These are phyloP conservation scores for Cladosporium sp. DNA, from an alignment of 2,329 filamentous ascomycete species.

Conservation along the genomic window DNA sequence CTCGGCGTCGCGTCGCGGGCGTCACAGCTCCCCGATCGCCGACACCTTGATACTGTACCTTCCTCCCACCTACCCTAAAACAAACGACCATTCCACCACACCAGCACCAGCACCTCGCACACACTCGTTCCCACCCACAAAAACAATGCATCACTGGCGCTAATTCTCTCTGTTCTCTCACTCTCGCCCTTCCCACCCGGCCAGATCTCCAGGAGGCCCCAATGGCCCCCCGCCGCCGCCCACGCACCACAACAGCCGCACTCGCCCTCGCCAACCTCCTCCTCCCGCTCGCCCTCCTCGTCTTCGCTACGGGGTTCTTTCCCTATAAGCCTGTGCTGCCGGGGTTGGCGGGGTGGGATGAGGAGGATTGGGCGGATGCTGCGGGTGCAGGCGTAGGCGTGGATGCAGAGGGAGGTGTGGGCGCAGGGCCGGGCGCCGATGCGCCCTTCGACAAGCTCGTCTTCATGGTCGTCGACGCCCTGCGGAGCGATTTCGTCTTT, in stretches of 20 bases:
- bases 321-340: conserved; percentile 93
- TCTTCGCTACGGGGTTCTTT: conserved; percentile 90
- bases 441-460: conserved; percentile 76
- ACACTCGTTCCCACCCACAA: too few species aligned
- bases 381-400: background rate
- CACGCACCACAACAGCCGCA: conserved; percentile 39
- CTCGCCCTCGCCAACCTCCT: conserved; percentile 62
- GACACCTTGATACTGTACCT: too few species aligned
- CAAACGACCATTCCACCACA: too few species aligned
- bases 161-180: too few species aligned
- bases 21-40: too few species aligned
- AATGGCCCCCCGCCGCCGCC: conserved; percentile 17
- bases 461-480: conserved; percentile 96
- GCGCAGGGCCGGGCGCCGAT: too few species aligned
- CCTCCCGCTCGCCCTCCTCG: conserved; percentile 59
- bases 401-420: conserved; percentile 34
- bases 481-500: conserved; percentile 94
- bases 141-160: too few species aligned
- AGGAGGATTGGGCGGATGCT: conserved; percentile 5
- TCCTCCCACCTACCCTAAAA: too few species aligned
- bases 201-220: background rate
- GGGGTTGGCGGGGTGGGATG: conserved; percentile 57
- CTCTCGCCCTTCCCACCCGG: too few species aligned
- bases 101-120: too few species aligned
- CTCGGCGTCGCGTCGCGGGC: too few species aligned